Percentiles rank a stretch among this genome's conserved stretches.
Evolutionary conservation across 495 filamentous ascomycete genomes (phyloP).

Genomic region (Thozetella sp.): DNA sequence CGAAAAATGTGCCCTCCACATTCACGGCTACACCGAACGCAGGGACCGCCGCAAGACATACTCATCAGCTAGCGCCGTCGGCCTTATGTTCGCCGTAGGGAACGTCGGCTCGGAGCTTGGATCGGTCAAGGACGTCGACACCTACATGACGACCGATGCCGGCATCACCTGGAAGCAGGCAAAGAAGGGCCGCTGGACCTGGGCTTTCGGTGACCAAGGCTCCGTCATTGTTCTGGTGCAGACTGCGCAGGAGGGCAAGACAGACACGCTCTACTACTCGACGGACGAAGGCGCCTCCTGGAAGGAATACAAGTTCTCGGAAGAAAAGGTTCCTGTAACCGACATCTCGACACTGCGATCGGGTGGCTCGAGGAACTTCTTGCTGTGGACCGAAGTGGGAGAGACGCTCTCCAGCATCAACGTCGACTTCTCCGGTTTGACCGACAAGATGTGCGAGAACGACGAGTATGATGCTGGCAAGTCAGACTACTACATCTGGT

Average conservation of each 20-base stretch:
- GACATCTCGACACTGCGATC: conserved; percentile 88
- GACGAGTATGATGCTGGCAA: conserved; percentile 62
- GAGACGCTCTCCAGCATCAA: conserved; percentile 67
- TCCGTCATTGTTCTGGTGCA: conserved; percentile 84
- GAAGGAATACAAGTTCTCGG: conserved; percentile 71
- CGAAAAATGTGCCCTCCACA: conserved; percentile 79
- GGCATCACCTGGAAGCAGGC: conserved; percentile 86
- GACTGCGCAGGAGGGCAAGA: conserved; percentile 37
- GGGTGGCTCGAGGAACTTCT: conserved; percentile 84
- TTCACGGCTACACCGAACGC: conserved; percentile 95
- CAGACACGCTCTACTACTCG: conserved; percentile 73
- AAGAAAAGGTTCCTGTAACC: conserved; percentile 65
- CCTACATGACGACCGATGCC: conserved; percentile 85
- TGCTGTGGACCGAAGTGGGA: conserved; percentile 78
- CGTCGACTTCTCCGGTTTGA: conserved; percentile 83
- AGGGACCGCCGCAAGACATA: conserved; percentile 76
- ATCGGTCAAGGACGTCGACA: conserved; percentile 66
- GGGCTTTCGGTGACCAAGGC: conserved; percentile 94
- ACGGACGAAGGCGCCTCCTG: conserved; percentile 79
- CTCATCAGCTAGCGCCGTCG: conserved; percentile 85
- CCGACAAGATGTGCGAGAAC: conserved; percentile 66
- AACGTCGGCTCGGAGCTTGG: conserved; percentile 80
- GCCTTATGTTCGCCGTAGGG: conserved; percentile 87
- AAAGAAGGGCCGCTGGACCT: conserved; percentile 84
- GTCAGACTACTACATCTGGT: conserved; percentile 81